phyloP scores from a whole-genome alignment of 345 rosid genomes.

The Kandelia obovata region DNA sequence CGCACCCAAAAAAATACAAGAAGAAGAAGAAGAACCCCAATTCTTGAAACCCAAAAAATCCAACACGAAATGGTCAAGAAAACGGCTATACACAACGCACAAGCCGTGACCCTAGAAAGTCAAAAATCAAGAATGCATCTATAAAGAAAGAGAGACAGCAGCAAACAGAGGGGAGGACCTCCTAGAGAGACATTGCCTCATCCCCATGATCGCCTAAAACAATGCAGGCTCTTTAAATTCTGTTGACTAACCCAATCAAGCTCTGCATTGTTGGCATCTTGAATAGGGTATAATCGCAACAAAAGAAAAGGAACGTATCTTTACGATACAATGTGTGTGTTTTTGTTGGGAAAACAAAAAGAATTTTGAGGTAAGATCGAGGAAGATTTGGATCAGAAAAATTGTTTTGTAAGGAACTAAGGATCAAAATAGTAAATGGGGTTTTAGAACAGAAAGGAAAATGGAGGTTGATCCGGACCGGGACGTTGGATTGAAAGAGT shows the following conservation, averaged over 20 bases:
- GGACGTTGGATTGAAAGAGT: slow-evolving; percentile 2
- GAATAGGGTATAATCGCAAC: background rate
- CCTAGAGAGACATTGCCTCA: slow-evolving; percentile 98
- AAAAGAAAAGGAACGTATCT: background rate
- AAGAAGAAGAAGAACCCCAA: no score
- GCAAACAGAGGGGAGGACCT: slow-evolving; percentile 93
- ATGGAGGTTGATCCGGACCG: background rate
- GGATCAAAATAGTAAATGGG: background rate
- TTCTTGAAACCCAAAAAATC: background rate
- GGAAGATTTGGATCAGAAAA: background rate
- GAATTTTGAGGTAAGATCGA: background rate
- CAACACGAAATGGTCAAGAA: background rate
- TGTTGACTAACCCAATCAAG: slow-evolving; percentile 89
- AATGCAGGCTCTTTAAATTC: slow-evolving; percentile 94
- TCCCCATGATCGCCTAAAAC: slow-evolving; percentile 97
- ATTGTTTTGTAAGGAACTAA: background rate
- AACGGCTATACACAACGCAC: background rate
- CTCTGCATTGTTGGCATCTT: slow-evolving; percentile 93
- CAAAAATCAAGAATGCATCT: background rate
- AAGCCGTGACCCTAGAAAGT: background rate
- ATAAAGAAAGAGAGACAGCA: slow-evolving; percentile 11
- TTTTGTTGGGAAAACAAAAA: background rate
- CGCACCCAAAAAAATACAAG: background rate
- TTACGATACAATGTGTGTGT: background rate
- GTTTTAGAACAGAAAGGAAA: slow-evolving; percentile 2